Evolutionary conservation across 2,329 filamentous ascomycete genomes (phyloP).

Genomic region (Pleomassaria siparia): DNA sequence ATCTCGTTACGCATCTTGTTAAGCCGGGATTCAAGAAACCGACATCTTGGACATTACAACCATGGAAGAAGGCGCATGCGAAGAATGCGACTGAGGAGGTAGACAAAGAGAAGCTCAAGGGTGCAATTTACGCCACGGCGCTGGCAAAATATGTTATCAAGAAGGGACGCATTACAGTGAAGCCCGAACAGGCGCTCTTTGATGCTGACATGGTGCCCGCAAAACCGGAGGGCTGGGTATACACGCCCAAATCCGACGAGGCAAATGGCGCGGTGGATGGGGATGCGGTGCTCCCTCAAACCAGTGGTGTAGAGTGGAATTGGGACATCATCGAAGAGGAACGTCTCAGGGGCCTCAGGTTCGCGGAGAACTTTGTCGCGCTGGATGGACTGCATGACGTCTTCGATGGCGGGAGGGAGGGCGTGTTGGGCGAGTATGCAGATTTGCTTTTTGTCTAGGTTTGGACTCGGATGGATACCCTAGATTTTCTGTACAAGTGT

Average conservation of each 20-base stretch:
- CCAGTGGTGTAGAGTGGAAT: conserved; percentile 52
- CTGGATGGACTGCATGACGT: conserved; percentile 58
- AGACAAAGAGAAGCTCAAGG: conserved; percentile 39
- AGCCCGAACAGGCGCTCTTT: conserved; percentile 74
- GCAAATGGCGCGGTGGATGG: conserved; percentile 8
- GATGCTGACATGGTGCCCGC: conserved; percentile 73
- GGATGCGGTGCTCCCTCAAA: conserved; percentile 28
- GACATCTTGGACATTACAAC: conserved; percentile 47
- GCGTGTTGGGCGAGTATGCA: conserved; percentile 47
- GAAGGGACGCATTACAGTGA: conserved; percentile 71
- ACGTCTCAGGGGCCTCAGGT: conserved; percentile 55
- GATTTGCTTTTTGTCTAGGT: conserved; percentile 32
- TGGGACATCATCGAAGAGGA: conserved; percentile 64
- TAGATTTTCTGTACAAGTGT: no score
- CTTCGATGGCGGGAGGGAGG: conserved; percentile 47
- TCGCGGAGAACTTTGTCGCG: conserved; percentile 57
- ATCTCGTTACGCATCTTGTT: conserved; percentile 51
- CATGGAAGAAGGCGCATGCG: conserved; percentile 44
- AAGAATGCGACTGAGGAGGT: conserved; percentile 23
- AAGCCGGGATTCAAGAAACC: conserved; percentile 48
- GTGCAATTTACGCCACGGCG: conserved; percentile 52
- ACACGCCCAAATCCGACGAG: conserved; percentile 13
- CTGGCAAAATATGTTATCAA: conserved; percentile 55
- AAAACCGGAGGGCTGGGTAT: conserved; percentile 61
- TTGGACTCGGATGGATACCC: background rate